These are phyloP conservation scores for Tetrapisispora iriomotensis DNA, from an alignment of 805 yeast genomes.

Conservation along the genomic window DNA sequence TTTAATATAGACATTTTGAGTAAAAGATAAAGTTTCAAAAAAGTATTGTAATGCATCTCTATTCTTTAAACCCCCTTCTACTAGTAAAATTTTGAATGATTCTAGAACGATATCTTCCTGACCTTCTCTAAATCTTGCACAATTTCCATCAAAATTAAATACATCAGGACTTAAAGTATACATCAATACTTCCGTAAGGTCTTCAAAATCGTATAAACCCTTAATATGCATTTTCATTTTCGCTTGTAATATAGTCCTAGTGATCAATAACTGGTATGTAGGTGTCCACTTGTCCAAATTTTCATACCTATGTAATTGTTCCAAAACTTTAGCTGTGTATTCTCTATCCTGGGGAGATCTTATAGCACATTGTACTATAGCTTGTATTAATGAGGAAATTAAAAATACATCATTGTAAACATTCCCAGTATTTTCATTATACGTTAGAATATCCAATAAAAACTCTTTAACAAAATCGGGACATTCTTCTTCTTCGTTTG, in stretches of 20 bases:
- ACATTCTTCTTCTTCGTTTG: constrained; percentile 54
- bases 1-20: constrained; percentile 44
- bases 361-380: constrained; percentile 38
- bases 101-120: constrained; percentile 45
- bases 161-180: constrained; percentile 34
- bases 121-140: constrained; percentile 20
- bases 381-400: constrained; percentile 44
- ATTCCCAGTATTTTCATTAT: constrained; percentile 78
- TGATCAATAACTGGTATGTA: constrained; percentile 42
- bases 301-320: constrained; percentile 64
- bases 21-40: constrained; percentile 47
- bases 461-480: constrained; percentile 51
- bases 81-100: constrained; percentile 61
- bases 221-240: constrained; percentile 49
- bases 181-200: constrained; percentile 43
- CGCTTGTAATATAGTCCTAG: constrained; percentile 46
- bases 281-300: constrained; percentile 84
- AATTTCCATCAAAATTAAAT: constrained; percentile 26
- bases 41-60: constrained; percentile 49
- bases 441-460: constrained; percentile 61
- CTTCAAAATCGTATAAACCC: constrained; percentile 42
- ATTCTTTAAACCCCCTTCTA: constrained; percentile 71
- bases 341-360: constrained; percentile 28
- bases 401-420: constrained; percentile 65
- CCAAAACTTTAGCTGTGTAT: constrained; percentile 40